Evolutionary conservation across 495 filamentous ascomycete genomes (phyloP).

Genomic region (Talaromyces liani): DNA sequence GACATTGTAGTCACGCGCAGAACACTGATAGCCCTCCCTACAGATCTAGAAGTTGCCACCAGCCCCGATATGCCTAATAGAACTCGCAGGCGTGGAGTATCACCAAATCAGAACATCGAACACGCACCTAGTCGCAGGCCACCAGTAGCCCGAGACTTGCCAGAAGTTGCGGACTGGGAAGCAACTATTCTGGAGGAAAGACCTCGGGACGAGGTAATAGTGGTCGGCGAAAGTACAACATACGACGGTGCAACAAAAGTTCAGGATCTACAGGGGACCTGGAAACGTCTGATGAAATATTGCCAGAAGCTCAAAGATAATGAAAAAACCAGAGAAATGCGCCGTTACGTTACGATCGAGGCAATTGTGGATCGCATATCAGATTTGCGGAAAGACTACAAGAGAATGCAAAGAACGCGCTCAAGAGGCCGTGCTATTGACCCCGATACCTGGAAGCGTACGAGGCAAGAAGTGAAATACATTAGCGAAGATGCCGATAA

Average conservation of each 20-base stretch:
- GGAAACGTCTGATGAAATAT: background rate
- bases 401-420: background rate
- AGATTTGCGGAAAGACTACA: background rate
- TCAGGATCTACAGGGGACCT: background rate
- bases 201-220: background rate
- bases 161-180: background rate
- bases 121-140: background rate
- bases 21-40: background rate
- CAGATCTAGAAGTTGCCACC: background rate
- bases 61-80: background rate
- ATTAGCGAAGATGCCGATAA: background rate
- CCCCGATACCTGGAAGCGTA: background rate
- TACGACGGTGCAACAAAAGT: slow-evolving; percentile 2
- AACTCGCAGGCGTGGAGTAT: background rate
- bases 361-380: background rate
- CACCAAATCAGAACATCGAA: background rate
- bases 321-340: background rate
- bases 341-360: background rate
- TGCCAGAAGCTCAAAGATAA: background rate
- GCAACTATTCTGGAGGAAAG: background rate
- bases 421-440: background rate
- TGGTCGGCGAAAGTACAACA: background rate
- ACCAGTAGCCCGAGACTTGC: background rate
- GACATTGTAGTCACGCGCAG: background rate
- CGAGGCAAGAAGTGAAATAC: background rate